A percentile compares a stretch with the other conserved stretches of the same genome.
Evolutionary conservation across 257 asterid species (phyloP).

Genomic region (Forsythia viridissima): DNA sequence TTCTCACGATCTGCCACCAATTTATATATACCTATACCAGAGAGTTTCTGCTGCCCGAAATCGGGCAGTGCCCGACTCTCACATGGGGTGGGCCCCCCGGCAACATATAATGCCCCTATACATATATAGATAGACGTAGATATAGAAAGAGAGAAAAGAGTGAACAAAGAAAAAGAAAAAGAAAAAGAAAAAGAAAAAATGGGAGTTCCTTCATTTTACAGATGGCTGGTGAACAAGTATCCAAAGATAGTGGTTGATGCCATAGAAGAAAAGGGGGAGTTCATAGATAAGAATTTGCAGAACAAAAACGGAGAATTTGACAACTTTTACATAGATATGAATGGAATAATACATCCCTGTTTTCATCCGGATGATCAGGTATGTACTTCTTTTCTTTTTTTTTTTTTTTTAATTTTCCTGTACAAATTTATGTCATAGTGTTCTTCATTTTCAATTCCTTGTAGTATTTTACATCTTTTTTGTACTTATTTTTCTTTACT

Average conservation of each 20-base stretch:
- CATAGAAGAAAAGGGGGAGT: constrained; percentile 14
- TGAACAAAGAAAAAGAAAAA: not conserved
- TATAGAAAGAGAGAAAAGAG: not conserved
- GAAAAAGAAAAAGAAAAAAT: constrained; percentile 21
- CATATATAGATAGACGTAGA: not conserved
- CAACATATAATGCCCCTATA: no score
- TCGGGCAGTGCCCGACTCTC: no score
- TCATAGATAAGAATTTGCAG: not conserved
- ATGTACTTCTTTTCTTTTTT: not conserved
- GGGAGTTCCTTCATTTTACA: constrained; percentile 54
- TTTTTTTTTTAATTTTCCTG: not conserved
- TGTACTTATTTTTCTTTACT: not conserved
- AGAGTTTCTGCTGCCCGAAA: no score
- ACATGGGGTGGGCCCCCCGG: no score
- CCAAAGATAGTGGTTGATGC: constrained; percentile 34
- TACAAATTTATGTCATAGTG: not conserved
- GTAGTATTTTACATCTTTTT: not conserved
- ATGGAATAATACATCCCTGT: constrained; percentile 25
- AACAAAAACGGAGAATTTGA: constrained; percentile 19
- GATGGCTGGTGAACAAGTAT: constrained; percentile 48
- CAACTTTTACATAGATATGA: constrained; percentile 31
- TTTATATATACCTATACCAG: no score
- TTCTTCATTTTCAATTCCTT: not conserved
- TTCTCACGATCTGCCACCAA: not conserved
- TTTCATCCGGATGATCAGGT: constrained; percentile 23